Conservation (phyloP, 2,329 filamentous ascomycete species). For the Xylaria sp. region DNA sequence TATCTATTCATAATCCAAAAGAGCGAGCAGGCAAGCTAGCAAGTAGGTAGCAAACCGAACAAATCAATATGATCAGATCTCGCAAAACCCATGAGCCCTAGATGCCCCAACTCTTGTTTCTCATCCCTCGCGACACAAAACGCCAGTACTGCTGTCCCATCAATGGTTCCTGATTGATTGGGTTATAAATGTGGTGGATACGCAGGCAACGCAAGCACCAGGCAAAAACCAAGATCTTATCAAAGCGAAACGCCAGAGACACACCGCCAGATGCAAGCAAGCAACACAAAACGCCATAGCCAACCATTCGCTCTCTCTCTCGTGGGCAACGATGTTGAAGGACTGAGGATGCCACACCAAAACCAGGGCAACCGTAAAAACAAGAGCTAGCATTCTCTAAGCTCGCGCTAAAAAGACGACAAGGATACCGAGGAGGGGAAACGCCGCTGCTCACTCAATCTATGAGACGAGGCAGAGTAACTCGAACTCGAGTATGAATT, state of each 20-base stretch:
- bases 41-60: not conserved
- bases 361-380: not conserved
- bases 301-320: not conserved
- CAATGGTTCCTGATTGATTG: not conserved
- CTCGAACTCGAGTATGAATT: slow-evolving; percentile 95
- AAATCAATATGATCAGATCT: not conserved
- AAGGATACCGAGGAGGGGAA: not conserved
- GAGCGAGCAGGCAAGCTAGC: not conserved
- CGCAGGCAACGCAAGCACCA: not conserved
- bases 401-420: too few relatives aligned
- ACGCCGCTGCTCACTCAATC: slow-evolving; percentile 15
- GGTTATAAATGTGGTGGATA: not conserved
- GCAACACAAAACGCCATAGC: not conserved
- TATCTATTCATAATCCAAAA: slow-evolving; percentile 1
- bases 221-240: not conserved
- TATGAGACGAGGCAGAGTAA: slow-evolving; percentile 81
- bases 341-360: not conserved
- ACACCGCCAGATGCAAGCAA: slow-evolving; percentile 8
- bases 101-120: not conserved
- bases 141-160: not conserved
- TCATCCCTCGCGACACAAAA: not conserved
- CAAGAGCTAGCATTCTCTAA: not conserved
- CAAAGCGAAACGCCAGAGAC: not conserved
- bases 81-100: not conserved
- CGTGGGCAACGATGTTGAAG: not conserved